phyloP scores from a whole-genome alignment of 2,329 filamentous ascomycete genomes.

The Pseudogymnoascus sp. region DNA sequence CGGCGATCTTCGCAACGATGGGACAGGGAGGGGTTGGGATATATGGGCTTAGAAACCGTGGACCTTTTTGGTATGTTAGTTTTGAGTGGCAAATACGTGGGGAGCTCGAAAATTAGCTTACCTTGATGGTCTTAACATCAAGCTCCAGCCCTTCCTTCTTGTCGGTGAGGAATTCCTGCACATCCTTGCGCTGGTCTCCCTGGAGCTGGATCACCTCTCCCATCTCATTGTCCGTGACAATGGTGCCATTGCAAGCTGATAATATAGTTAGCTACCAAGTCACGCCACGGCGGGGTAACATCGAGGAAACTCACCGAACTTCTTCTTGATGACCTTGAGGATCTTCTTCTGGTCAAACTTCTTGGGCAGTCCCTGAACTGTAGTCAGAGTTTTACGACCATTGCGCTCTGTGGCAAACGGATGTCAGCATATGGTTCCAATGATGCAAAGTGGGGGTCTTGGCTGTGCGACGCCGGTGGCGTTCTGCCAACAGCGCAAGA shows the following conservation, averaged over 20 bases:
- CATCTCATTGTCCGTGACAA: conserved; percentile 92
- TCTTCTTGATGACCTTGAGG: conserved; percentile 99
- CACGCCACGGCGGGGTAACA: background rate
- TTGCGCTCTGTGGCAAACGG: conserved; percentile 70
- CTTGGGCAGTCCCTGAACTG: conserved; percentile 95
- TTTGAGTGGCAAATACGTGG: background rate
- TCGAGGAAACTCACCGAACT: conserved; percentile 64
- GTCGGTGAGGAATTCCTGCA: conserved; percentile 93
- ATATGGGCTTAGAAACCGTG: conserved; percentile 54
- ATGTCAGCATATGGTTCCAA: conserved; percentile 17
- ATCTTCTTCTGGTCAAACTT: conserved; percentile 99
- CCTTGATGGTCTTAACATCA: conserved; percentile 95
- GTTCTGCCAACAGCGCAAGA: background rate
- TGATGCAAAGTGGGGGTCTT: background rate
- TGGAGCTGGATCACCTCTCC: conserved; percentile 99
- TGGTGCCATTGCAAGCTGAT: conserved; percentile 97
- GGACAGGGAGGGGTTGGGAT: conserved; percentile 25
- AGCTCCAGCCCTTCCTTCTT: conserved; percentile 92
- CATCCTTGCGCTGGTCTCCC: conserved; percentile 97
- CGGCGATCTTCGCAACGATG: conserved; percentile 22
- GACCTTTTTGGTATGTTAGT: conserved; percentile 33
- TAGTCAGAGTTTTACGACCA: conserved; percentile 99
- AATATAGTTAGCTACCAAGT: conserved; percentile 20
- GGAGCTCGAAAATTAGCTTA: conserved; percentile 31
- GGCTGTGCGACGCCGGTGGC: background rate